These are phyloP conservation scores for Phytopythium sindhum DNA, from an alignment of 352 stramenopile genomes.

Conservation along the genomic window DNA sequence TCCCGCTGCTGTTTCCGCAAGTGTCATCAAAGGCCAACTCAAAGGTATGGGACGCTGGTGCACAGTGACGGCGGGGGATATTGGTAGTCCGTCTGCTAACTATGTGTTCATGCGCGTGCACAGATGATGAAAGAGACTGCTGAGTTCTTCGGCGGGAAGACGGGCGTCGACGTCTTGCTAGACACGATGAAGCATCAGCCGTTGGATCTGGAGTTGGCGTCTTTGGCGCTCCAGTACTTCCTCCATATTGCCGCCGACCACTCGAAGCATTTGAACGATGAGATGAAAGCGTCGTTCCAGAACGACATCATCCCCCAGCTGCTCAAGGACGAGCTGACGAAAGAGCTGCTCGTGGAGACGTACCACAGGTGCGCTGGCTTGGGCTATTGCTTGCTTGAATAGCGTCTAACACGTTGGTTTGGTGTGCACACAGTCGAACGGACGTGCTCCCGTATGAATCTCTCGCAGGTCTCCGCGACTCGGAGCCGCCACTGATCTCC, in stretches of 20 bases:
- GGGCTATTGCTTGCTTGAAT: background rate
- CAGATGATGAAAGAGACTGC: conserved; percentile 63
- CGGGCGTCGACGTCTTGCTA: conserved; percentile 60
- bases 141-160: conserved; percentile 40
- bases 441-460: conserved; percentile 59
- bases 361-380: conserved; percentile 41
- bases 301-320: conserved; percentile 55
- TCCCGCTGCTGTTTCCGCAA: conserved; percentile 72
- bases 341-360: conserved; percentile 74
- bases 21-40: conserved; percentile 45
- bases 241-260: conserved; percentile 72
- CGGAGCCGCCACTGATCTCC: conserved; percentile 55
- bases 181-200: conserved; percentile 68
- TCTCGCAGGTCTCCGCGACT: conserved; percentile 31
- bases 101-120: background rate
- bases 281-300: conserved; percentile 40
- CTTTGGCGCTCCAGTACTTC: conserved; percentile 79
- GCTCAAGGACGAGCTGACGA: conserved; percentile 55
- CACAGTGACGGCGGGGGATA: background rate
- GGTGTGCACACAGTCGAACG: conserved; percentile 24
- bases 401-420: background rate
- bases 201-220: conserved; percentile 59
- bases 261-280: conserved; percentile 28
- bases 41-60: conserved; percentile 30
- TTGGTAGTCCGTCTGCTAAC: background rate